Evolutionary conservation across 805 yeast genomes (phyloP).

Genomic region (Ogataea zsoltii): DNA sequence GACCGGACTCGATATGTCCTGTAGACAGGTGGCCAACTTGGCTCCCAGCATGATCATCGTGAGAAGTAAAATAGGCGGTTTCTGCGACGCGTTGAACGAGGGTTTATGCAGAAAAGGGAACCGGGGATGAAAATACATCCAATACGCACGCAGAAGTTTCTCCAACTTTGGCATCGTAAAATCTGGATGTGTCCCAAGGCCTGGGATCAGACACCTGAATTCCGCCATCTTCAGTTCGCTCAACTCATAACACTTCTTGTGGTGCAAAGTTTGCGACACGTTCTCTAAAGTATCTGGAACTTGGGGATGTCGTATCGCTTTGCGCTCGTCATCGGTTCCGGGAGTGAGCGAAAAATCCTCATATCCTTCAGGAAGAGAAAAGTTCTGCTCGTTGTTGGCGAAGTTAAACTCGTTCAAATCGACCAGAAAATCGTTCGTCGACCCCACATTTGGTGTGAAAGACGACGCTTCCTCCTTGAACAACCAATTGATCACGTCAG

Average conservation of each 20-base stretch:
- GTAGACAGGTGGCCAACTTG: conserved; percentile 33
- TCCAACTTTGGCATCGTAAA: conserved; percentile 32
- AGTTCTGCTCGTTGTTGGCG: conserved; percentile 29
- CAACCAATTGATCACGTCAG: conserved; percentile 31
- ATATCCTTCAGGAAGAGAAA: conserved; percentile 33
- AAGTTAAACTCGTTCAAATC: conserved; percentile 29
- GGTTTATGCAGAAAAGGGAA: conserved; percentile 61
- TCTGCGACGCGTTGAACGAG: conserved; percentile 49
- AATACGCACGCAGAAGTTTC: conserved; percentile 41
- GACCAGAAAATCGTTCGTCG: conserved; percentile 9
- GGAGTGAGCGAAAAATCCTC: conserved; percentile 27
- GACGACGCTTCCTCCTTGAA: conserved; percentile 23
- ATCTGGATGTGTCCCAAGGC: conserved; percentile 28
- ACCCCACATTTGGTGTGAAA: too few relatives aligned
- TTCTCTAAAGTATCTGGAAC: conserved; percentile 4
- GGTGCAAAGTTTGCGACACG: neutral
- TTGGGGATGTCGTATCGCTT: neutral
- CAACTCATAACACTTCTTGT: conserved; percentile 16
- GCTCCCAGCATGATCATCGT: conserved; percentile 62
- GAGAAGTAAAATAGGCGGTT: conserved; percentile 51
- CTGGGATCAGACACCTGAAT: conserved; percentile 30
- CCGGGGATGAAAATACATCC: conserved; percentile 61
- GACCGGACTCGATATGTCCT: conserved; percentile 23
- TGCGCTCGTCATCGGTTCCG: neutral
- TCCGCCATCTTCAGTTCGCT: conserved; percentile 22